Percentiles rank a stretch among this genome's conserved stretches.
These are phyloP conservation scores for Paracorniculantispora psalliotae DNA, from an alignment of 2,329 filamentous ascomycete species.

Conservation along the genomic window DNA sequence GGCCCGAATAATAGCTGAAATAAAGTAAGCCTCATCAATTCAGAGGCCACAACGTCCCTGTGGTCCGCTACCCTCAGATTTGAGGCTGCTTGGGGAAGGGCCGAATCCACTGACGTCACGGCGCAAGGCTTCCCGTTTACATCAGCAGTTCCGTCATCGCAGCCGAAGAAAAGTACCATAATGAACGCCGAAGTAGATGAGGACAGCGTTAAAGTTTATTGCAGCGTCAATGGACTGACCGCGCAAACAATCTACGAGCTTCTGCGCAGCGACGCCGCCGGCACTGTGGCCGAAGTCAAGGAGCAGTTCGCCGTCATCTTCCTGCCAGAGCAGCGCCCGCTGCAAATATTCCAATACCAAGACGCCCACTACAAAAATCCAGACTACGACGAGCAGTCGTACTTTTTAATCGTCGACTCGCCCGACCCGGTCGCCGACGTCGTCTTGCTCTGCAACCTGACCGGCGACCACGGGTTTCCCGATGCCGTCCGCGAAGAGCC, in stretches of 20 bases:
- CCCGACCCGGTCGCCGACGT: background rate
- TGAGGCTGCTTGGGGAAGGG: no score
- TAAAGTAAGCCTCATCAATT: no score
- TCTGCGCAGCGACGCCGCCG: background rate
- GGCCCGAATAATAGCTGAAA: no score
- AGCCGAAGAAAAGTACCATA: background rate
- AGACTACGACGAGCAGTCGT: conserved; percentile 1
- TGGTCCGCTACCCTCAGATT: no score
- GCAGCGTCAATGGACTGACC: background rate
- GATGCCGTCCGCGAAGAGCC: conserved; percentile 7
- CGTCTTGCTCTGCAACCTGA: conserved; percentile 4
- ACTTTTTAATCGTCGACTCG: conserved; percentile 11
- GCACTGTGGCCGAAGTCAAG: background rate
- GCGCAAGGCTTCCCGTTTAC: background rate
- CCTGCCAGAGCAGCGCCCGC: background rate
- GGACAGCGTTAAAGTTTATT: background rate
- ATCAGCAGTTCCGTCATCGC: background rate
- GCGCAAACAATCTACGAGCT: background rate
- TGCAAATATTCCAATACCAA: conserved; percentile 5
- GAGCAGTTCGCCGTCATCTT: background rate
- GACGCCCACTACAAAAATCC: background rate
- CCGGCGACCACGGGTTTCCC: conserved; percentile 7
- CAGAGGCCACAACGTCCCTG: no score
- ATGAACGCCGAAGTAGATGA: background rate
- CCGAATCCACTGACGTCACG: no score